phyloP scores from a whole-genome alignment of 345 rosid species.

The Hypericum androsaemum region DNA sequence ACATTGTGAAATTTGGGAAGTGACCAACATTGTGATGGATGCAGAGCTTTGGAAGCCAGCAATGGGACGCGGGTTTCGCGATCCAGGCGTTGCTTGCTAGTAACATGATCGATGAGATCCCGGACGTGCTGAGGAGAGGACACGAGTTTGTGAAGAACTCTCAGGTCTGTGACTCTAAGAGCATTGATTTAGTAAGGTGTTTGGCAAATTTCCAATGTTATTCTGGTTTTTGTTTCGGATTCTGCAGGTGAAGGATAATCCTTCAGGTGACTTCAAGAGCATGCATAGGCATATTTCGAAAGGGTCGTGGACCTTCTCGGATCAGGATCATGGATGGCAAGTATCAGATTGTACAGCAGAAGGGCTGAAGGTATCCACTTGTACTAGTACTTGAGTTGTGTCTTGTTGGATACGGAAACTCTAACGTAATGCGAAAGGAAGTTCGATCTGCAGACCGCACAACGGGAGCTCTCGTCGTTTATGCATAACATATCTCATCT shows the following conservation, averaged over 20 bases:
- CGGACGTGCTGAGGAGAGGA: neutral
- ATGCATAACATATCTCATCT: too few species aligned
- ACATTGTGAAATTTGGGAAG: neutral
- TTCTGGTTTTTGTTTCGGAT: too few species aligned
- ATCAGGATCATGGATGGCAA: slow-evolving; percentile 18
- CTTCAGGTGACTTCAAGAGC: slow-evolving; percentile 10
- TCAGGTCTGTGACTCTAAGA: slow-evolving; percentile 10
- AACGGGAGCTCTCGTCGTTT: too few species aligned
- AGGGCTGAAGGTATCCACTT: slow-evolving; percentile 16
- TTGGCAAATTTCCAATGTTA: slow-evolving; percentile 9
- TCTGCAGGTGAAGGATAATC: slow-evolving; percentile 5
- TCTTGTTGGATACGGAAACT: too few species aligned
- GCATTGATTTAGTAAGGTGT: slow-evolving; percentile 7
- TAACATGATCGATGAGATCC: neutral
- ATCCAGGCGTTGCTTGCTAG: neutral
- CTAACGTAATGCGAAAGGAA: too few species aligned
- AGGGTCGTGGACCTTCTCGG: slow-evolving; percentile 18
- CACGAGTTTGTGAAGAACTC: neutral
- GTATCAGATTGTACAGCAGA: slow-evolving; percentile 23
- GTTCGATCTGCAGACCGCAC: too few species aligned
- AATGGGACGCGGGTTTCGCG: neutral
- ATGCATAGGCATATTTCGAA: slow-evolving; percentile 13
- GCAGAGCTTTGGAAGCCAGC: slow-evolving; percentile 1
- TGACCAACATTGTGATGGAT: neutral
- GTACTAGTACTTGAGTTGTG: neutral